phyloP scores from a whole-genome alignment of 106 monocot genomes.

The Narthecium ossifragum region DNA sequence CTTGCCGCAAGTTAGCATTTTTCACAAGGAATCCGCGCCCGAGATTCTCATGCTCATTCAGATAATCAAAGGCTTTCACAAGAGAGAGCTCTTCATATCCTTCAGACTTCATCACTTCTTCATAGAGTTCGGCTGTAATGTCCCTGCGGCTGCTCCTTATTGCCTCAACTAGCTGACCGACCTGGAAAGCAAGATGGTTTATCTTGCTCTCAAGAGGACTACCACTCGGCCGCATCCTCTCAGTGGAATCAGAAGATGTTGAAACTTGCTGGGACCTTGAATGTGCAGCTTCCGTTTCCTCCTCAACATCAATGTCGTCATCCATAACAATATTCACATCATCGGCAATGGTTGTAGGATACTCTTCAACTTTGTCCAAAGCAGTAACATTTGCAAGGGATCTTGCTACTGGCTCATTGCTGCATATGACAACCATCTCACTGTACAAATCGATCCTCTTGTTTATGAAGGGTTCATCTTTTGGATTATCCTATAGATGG shows the following conservation, averaged over 20 bases:
- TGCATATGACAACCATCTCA: constrained; percentile 21
- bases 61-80: constrained; percentile 26
- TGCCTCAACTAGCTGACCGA: constrained; percentile 22
- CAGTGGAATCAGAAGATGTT: constrained; percentile 17
- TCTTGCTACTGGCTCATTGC: neutral
- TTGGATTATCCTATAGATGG: constrained; percentile 25
- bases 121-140: constrained; percentile 17
- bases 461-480: constrained; percentile 26
- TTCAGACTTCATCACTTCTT: constrained; percentile 22
- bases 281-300: constrained; percentile 3
- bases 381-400: neutral
- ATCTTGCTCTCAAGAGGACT: constrained; percentile 10
- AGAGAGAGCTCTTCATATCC: constrained; percentile 18
- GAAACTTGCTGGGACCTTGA: constrained; percentile 16
- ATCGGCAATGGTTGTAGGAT: constrained; percentile 2
- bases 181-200: constrained; percentile 12
- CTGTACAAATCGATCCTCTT: constrained; percentile 28
- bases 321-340: constrained; percentile 17
- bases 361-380: neutral
- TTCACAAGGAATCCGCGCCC: constrained; percentile 23
- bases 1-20: constrained; percentile 20
- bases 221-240: constrained; percentile 10
- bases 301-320: constrained; percentile 17
- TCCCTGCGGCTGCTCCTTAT: constrained; percentile 13
- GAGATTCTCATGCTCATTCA: constrained; percentile 15